Conservation (phyloP, 2,329 filamentous ascomycete species). For the Scleromitrula shiraiana region DNA sequence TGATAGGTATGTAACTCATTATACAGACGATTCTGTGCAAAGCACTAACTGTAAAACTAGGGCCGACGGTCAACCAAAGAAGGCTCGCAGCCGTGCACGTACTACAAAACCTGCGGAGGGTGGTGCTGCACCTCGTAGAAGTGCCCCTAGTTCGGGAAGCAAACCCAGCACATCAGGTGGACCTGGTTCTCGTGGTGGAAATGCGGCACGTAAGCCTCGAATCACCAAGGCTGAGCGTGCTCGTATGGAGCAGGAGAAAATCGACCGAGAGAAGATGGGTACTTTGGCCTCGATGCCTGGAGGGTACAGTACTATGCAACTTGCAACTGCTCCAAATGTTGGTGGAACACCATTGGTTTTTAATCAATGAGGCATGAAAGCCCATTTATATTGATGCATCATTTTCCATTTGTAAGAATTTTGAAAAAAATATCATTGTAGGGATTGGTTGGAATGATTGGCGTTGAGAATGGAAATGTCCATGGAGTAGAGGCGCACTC, state of each 20-base stretch:
- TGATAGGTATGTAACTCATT: slow-evolving; percentile 34
- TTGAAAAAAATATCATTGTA: slow-evolving; percentile 1
- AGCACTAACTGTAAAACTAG: slow-evolving; percentile 40
- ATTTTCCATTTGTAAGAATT: slow-evolving; percentile 1
- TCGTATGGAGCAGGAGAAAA: slow-evolving; percentile 72
- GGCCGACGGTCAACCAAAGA: slow-evolving; percentile 65
- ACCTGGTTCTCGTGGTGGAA: slow-evolving; percentile 68
- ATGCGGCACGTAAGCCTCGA: slow-evolving; percentile 67
- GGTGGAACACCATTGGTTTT: slow-evolving; percentile 30
- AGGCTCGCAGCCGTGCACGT: slow-evolving; percentile 41
- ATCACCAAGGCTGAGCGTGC: slow-evolving; percentile 81
- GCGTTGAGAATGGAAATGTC: slow-evolving; percentile 7
- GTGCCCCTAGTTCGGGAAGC: slow-evolving; percentile 59
- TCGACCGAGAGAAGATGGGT: slow-evolving; percentile 53
- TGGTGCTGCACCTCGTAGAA: slow-evolving; percentile 53
- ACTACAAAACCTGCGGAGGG: slow-evolving; percentile 47
- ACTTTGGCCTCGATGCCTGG: slow-evolving; percentile 23
- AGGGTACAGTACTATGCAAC: slow-evolving; percentile 23
- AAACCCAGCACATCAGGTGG: slow-evolving; percentile 22
- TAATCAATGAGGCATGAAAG: slow-evolving; percentile 20
- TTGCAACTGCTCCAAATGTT: slow-evolving; percentile 23
- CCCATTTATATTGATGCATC: background rate
- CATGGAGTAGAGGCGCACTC: slow-evolving; percentile 1
- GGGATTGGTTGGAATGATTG: background rate
- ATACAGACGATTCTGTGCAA: slow-evolving; percentile 1